Evolutionary conservation across 2,329 filamentous ascomycete species (phyloP).

Genomic region (Fusarium continuum): DNA sequence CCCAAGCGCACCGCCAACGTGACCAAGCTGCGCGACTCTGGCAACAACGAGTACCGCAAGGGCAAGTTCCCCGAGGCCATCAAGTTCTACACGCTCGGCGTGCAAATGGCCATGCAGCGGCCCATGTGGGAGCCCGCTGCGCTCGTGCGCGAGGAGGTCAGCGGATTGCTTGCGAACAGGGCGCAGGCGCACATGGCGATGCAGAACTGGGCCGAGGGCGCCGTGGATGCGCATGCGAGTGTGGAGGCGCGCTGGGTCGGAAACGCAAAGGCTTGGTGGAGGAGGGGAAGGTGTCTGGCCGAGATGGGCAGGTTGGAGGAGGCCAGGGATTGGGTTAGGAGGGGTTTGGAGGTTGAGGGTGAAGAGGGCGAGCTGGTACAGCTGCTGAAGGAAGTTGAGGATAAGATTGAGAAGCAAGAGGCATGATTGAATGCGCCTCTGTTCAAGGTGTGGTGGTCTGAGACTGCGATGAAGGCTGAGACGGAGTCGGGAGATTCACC

Average conservation of each 20-base stretch:
- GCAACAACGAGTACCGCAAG: slow-evolving; percentile 85
- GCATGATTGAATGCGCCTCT: background rate
- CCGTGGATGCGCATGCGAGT: slow-evolving; percentile 87
- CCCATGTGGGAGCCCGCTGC: slow-evolving; percentile 89
- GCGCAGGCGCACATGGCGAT: slow-evolving; percentile 89
- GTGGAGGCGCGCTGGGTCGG: slow-evolving; percentile 86
- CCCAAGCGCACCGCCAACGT: slow-evolving; percentile 90
- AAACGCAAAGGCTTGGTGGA: slow-evolving; percentile 96
- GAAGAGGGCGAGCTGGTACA: slow-evolving; percentile 71
- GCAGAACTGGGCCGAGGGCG: slow-evolving; percentile 83
- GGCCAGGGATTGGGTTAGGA: slow-evolving; percentile 79
- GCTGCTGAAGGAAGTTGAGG: slow-evolving; percentile 70
- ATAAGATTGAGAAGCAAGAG: slow-evolving; percentile 54
- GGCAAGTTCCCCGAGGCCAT: slow-evolving; percentile 77
- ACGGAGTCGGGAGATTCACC: background rate
- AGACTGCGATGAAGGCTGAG: background rate
- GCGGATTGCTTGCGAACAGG: slow-evolving; percentile 82
- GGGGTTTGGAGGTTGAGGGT: slow-evolving; percentile 84
- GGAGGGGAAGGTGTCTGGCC: slow-evolving; percentile 81
- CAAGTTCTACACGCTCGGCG: slow-evolving; percentile 82
- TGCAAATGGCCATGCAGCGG: slow-evolving; percentile 85
- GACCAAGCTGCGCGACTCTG: slow-evolving; percentile 87
- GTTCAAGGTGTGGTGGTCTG: background rate
- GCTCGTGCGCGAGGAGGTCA: slow-evolving; percentile 85
- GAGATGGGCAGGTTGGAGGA: slow-evolving; percentile 93